Evolutionary conservation across 345 rosid genomes (phyloP).

Genomic region (Populus tremula): DNA sequence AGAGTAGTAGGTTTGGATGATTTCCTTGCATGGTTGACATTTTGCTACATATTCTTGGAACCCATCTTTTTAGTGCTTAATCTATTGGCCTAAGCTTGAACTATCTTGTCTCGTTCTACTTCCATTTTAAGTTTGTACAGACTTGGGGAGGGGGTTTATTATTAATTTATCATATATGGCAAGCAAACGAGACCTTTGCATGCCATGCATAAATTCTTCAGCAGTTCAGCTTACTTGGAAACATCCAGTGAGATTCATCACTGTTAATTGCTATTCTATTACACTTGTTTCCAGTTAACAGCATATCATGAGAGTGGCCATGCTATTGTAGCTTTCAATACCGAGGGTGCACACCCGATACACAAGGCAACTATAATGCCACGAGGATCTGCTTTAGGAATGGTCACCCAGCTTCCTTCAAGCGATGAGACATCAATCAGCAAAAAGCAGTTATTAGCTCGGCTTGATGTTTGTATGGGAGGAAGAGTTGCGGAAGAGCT

Average conservation of each 20-base stretch:
- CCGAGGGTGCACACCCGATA: conserved; percentile 89
- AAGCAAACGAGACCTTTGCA: background rate
- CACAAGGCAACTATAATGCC: conserved; percentile 99
- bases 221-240: background rate
- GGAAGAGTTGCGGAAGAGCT: conserved; percentile 99
- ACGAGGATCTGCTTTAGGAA: conserved; percentile 97
- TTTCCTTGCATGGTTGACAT: background rate
- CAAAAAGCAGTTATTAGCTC: conserved; percentile 91
- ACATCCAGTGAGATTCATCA: background rate
- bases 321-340: conserved; percentile 90
- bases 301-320: conserved; percentile 99
- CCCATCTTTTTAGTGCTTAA: background rate
- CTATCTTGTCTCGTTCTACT: background rate
- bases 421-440: conserved; percentile 92
- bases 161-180: background rate
- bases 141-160: background rate
- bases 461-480: conserved; percentile 99
- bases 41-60: background rate
- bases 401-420: conserved; percentile 98
- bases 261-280: conserved; percentile 10
- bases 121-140: background rate
- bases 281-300: conserved; percentile 57
- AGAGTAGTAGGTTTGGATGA: background rate
- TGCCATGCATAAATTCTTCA: background rate
- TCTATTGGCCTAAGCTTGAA: background rate